Base-by-base conservation (phyloP, 2,329 filamentous ascomycete species). In the Claviceps pazoutovae region DNA sequence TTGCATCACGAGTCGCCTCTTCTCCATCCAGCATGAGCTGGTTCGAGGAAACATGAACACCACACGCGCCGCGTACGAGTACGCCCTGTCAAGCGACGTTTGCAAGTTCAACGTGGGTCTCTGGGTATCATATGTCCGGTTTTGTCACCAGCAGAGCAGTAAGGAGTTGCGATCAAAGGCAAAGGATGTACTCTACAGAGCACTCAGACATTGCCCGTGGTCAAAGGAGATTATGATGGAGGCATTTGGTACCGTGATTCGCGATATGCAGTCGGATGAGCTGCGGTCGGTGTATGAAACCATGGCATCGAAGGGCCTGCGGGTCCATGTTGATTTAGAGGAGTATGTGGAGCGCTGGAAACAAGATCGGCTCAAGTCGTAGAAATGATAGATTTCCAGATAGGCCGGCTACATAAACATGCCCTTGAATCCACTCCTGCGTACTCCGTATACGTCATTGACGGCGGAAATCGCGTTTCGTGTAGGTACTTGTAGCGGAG, bases 1-100 rank as follows among this genome's bases (percentile, higher is more conserved):
- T 59, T 66, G 67, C 42, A 55, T 74, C 13, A 65, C 65, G 55
- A 72, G 64, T 55, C 71, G 74, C 7, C 55, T 72, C 13, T 78
- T 79, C 60, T 70, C 74, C 21, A 71, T 80, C 47, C 64, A 67
- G n/a, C 69, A 78, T 58, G 77, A 79, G 58, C 61, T 73, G 16
- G 62, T 60, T 17, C 64, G 63, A 11, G 76, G 75, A 5, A 78
- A 74, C 51, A 61, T 64, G 4, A 71, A 79, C 57, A 75, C 76
- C 0, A 67, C 73, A 0, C 69, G 68, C 41, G 68, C 71, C 0
- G 75, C 74, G 0, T 77, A 79, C 51, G 76, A 78, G 58, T 68
- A 70, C n/a, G 74, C 76, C 1, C 59, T 80, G 1, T 62, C 63
- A 1, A 68, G 67, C 49, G 66, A 69, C 4, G 56, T 56, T 9